Evolutionary conservation across 257 asterid genomes (phyloP).

Genomic region (Solanum virginianum): DNA sequence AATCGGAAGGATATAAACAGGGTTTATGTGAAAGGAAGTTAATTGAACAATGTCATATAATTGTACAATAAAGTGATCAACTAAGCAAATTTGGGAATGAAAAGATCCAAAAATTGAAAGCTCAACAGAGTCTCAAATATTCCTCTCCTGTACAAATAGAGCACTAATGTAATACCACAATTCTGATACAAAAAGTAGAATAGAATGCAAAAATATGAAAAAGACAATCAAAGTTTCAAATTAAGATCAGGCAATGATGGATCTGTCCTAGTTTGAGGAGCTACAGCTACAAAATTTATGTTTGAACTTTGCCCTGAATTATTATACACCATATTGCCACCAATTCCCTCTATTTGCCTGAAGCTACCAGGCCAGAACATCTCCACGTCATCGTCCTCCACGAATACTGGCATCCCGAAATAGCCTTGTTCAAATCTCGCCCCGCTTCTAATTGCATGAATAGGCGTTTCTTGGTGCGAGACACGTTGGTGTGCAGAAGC

Average conservation of each 20-base stretch:
- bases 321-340: slow-evolving; percentile 8
- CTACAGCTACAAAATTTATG: slow-evolving; percentile 26
- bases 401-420: slow-evolving; percentile 38
- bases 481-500: slow-evolving; percentile 45
- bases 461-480: slow-evolving; percentile 21
- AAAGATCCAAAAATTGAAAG: neutral
- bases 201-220: neutral
- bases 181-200: neutral
- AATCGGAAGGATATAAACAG: neutral
- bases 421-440: slow-evolving; percentile 62
- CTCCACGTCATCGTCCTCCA: slow-evolving; percentile 54
- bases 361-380: slow-evolving; percentile 88
- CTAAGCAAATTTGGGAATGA: neutral
- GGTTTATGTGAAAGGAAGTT: neutral
- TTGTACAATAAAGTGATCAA: neutral
- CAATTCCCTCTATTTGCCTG: slow-evolving; percentile 42
- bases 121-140: neutral
- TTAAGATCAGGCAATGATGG: slow-evolving; percentile 67
- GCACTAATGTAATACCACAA: neutral
- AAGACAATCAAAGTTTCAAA: slow-evolving; percentile 40
- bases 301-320: slow-evolving; percentile 29
- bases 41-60: neutral
- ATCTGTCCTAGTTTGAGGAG: slow-evolving; percentile 34
- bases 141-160: neutral
- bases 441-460: slow-evolving; percentile 29